Percentiles rank a stretch among this genome's conserved stretches.
Conservation (phyloP, 768 basidiomycete genomes). For the Boletales sp. region DNA sequence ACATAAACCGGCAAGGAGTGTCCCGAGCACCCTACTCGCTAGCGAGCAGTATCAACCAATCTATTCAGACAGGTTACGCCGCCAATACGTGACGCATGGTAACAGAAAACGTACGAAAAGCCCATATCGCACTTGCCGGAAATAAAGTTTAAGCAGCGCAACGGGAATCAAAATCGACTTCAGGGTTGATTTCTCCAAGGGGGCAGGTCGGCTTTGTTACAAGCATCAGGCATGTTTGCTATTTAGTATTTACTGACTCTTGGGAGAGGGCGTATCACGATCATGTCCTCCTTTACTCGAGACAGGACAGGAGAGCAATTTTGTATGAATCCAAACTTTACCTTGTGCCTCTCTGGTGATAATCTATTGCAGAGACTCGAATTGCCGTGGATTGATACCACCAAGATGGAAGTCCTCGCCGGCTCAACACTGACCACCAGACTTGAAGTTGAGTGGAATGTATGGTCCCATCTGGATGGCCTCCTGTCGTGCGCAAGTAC, state of each 20-base stretch:
- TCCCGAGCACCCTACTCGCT: slow-evolving; percentile 32
- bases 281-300: slow-evolving; percentile 93
- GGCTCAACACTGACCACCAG: too few species aligned
- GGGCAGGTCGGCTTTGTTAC: slow-evolving; percentile 6
- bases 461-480: too few species aligned
- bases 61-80: slow-evolving; percentile 30
- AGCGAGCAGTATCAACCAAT: slow-evolving; percentile 75
- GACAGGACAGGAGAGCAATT: slow-evolving; percentile 73
- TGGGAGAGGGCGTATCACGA: slow-evolving; percentile 99
- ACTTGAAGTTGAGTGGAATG: too few species aligned
- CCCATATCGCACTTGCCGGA: slow-evolving; percentile 98
- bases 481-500: too few species aligned
- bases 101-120: slow-evolving; percentile 70
- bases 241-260: slow-evolving; percentile 51
- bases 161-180: slow-evolving; percentile 94
- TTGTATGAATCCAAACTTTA: slow-evolving; percentile 81
- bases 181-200: slow-evolving; percentile 90
- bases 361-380: slow-evolving; percentile 93
- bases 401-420: too few species aligned
- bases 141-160: slow-evolving; percentile 96
- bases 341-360: slow-evolving; percentile 80
- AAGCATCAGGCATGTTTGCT: not conserved
- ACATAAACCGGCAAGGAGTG: too few species aligned
- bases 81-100: not conserved
- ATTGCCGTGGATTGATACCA: slow-evolving; percentile 72